phyloP scores from a whole-genome alignment of 2,329 filamentous ascomycete species.

The Fusarium decemcellulare region DNA sequence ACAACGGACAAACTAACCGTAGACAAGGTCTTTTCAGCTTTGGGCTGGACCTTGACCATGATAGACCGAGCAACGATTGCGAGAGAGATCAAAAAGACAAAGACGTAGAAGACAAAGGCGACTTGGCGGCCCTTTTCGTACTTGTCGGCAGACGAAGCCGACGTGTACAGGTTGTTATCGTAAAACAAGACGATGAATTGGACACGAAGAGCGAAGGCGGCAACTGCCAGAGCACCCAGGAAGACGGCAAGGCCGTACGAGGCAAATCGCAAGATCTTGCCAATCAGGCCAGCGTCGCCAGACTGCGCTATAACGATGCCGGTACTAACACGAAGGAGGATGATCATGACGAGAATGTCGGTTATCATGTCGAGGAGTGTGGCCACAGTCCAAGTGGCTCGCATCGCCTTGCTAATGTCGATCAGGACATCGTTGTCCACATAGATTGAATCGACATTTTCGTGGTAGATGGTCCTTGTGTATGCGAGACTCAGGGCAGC shows the following conservation, averaged over 20 bases:
- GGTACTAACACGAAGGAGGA: conserved; percentile 40
- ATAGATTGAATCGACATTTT: not conserved
- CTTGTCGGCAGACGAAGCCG: not conserved
- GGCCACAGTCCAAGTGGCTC: conserved; percentile 3
- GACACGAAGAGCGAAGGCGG: conserved; percentile 37
- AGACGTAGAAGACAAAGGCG: conserved; percentile 24
- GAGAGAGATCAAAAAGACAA: conserved; percentile 38
- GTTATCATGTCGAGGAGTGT: conserved; percentile 16
- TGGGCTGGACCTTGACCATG: conserved; percentile 38
- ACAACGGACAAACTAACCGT: conserved; percentile 22
- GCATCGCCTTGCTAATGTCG: not conserved
- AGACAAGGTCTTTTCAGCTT: conserved; percentile 24
- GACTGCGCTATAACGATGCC: conserved; percentile 38
- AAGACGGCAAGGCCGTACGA: conserved; percentile 32
- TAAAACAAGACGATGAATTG: conserved; percentile 6
- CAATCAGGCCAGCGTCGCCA: conserved; percentile 7
- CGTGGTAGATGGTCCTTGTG: not conserved
- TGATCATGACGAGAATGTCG: conserved; percentile 42
- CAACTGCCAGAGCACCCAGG: conserved; percentile 30
- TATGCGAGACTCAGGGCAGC: conserved; percentile 25
- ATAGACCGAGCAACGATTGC: conserved; percentile 24
- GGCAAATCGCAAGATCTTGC: conserved; percentile 28
- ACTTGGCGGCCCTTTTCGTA: conserved; percentile 11
- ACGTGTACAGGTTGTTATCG: not conserved
- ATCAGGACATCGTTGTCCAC: not conserved